A percentile compares a stretch with the other conserved stretches of the same genome.
Conservation (phyloP, 2,329 filamentous ascomycete genomes). For the Harringtonia lauricola region DNA sequence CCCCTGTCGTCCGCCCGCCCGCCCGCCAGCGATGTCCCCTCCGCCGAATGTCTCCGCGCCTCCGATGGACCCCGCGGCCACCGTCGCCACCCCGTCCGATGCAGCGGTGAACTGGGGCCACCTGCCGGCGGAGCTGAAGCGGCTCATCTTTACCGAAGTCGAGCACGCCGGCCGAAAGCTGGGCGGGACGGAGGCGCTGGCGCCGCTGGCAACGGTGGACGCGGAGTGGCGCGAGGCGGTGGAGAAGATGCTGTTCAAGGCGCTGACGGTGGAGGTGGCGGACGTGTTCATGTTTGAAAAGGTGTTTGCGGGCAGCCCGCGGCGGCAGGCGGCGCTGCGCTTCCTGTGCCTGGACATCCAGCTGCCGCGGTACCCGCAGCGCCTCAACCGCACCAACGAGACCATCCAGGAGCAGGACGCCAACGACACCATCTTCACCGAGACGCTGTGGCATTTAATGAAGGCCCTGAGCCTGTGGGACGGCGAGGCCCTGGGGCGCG, state of each 20-base stretch:
- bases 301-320: slow-evolving; percentile 12
- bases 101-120: slow-evolving; percentile 1
- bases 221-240: slow-evolving; percentile 16
- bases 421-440: slow-evolving; percentile 16
- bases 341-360: slow-evolving; percentile 14
- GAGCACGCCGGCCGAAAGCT: not conserved
- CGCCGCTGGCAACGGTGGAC: slow-evolving; percentile 15
- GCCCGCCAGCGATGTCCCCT: too few relatives aligned
- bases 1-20: too few relatives aligned
- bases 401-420: slow-evolving; percentile 15
- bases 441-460: slow-evolving; percentile 15
- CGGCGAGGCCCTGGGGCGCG: slow-evolving; percentile 2
- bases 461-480: slow-evolving; percentile 15
- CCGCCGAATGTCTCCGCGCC: too few relatives aligned
- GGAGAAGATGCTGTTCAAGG: slow-evolving; percentile 15
- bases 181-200: not conserved
- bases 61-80: too few relatives aligned
- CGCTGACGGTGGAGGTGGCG: slow-evolving; percentile 11
- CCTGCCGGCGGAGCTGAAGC: slow-evolving; percentile 8
- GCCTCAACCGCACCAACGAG: slow-evolving; percentile 12
- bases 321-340: slow-evolving; percentile 11
- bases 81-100: too few relatives aligned
- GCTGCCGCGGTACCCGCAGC: slow-evolving; percentile 13
- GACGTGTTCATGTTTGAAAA: slow-evolving; percentile 14
- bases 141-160: slow-evolving; percentile 8